Evolutionary conservation across 2,329 filamentous ascomycete genomes (phyloP).

Genomic region (Rutstroemia sp.): DNA sequence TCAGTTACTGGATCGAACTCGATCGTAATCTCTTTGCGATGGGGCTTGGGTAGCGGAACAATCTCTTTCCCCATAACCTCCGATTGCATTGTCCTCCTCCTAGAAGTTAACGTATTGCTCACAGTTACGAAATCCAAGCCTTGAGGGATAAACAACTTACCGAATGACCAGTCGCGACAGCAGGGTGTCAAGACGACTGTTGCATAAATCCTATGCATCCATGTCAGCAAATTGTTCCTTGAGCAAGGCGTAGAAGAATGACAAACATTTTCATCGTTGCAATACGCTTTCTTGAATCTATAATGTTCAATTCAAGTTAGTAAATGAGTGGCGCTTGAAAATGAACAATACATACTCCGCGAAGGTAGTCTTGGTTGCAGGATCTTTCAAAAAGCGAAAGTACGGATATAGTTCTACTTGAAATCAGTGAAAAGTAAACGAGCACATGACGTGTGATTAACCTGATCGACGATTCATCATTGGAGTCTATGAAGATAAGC

Average conservation of each 20-base stretch:
- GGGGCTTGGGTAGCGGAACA: neutral
- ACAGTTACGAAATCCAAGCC: no score
- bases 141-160: neutral
- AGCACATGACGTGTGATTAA: neutral
- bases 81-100: neutral
- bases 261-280: neutral
- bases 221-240: neutral
- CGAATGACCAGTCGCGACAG: neutral
- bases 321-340: neutral
- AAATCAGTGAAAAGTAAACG: neutral
- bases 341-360: neutral
- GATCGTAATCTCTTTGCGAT: neutral
- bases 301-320: neutral
- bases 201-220: neutral
- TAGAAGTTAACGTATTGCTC: neutral
- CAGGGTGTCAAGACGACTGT: neutral
- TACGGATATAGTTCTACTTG: neutral
- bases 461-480: constrained; percentile 1
- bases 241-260: neutral
- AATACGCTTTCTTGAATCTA: neutral
- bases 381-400: neutral
- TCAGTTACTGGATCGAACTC: neutral
- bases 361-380: neutral
- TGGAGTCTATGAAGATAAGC: neutral
- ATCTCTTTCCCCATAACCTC: neutral